Conservation (phyloP, 1,139 yeast genomes). For the Geotrichum europaeum region DNA sequence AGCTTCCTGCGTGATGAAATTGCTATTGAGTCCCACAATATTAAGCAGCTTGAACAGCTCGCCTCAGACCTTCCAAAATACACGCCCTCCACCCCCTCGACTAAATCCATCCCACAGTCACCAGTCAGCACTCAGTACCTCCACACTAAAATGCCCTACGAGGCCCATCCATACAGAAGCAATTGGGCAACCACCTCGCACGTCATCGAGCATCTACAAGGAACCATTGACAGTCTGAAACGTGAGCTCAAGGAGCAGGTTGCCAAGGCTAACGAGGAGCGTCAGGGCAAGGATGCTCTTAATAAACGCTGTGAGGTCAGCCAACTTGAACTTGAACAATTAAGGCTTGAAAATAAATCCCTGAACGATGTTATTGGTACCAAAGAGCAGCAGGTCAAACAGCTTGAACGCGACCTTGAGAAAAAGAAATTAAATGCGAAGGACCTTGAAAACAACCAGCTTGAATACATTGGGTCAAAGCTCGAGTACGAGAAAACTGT, state of each 20-base stretch:
- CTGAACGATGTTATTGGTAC: conserved; percentile 23
- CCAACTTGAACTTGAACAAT: conserved; percentile 22
- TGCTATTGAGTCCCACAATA: conserved; percentile 14
- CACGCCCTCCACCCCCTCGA: background rate
- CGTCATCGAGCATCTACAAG: conserved; percentile 29
- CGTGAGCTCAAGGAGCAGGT: conserved; percentile 27
- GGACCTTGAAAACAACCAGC: conserved; percentile 20
- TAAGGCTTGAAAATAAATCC: conserved; percentile 25
- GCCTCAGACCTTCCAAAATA: conserved; percentile 16
- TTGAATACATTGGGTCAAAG: conserved; percentile 6
- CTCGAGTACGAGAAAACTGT: conserved; percentile 2
- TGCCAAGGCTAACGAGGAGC: conserved; percentile 25
- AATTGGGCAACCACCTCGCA: conserved; percentile 21
- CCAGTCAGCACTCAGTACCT: background rate
- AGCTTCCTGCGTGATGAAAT: conserved; percentile 14
- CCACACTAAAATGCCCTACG: conserved; percentile 11
- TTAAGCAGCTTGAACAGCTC: conserved; percentile 15
- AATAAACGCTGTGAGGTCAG: conserved; percentile 24
- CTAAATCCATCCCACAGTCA: background rate
- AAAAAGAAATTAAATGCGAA: conserved; percentile 13
- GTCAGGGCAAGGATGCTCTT: conserved; percentile 23
- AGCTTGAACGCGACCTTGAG: background rate
- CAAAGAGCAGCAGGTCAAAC: conserved; percentile 20
- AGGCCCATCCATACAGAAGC: conserved; percentile 13
- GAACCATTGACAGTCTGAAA: conserved; percentile 25